Conservation (phyloP, 805 yeast genomes). For the Komagataella ulmi region DNA sequence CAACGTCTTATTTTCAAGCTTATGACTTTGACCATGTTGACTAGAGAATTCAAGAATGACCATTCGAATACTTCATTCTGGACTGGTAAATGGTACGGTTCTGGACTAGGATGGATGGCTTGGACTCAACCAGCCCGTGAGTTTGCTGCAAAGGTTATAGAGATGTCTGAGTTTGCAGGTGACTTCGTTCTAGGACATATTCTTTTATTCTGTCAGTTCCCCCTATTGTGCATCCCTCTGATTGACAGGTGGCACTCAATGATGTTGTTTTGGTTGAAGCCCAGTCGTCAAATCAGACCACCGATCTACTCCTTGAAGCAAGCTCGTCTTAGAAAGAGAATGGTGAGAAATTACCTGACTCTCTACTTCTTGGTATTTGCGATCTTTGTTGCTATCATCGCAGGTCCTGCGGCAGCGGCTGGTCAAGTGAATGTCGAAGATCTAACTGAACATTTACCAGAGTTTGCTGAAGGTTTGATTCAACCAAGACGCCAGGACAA, state of each 20-base stretch:
- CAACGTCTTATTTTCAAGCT: slow-evolving; percentile 83
- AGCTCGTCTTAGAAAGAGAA: slow-evolving; percentile 91
- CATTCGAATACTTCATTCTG: slow-evolving; percentile 97
- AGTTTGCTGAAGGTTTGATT: slow-evolving; percentile 49
- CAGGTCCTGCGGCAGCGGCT: slow-evolving; percentile 87
- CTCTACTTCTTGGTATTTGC: slow-evolving; percentile 62
- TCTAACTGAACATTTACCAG: slow-evolving; percentile 13
- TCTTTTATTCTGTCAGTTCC: slow-evolving; percentile 79
- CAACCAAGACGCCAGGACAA: slow-evolving; percentile 78
- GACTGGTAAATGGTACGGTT: slow-evolving; percentile 99
- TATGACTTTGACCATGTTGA: slow-evolving; percentile 63
- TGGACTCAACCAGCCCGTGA: slow-evolving; percentile 95
- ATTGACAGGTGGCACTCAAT: slow-evolving; percentile 96
- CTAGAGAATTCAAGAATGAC: slow-evolving; percentile 95
- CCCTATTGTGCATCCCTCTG: slow-evolving; percentile 72
- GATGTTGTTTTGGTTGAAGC: slow-evolving; percentile 98
- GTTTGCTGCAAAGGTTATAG: slow-evolving; percentile 85
- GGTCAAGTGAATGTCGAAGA: slow-evolving; percentile 25
- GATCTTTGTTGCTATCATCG: slow-evolving; percentile 62
- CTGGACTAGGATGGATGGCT: slow-evolving; percentile 88
- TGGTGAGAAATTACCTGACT: slow-evolving; percentile 86
- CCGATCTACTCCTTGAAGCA: slow-evolving; percentile 96
- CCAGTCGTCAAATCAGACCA: slow-evolving; percentile 92
- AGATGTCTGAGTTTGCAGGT: slow-evolving; percentile 90
- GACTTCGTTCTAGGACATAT: slow-evolving; percentile 91